phyloP scores from a whole-genome alignment of 352 stramenopile genomes.

The Pythium dissotocum region DNA sequence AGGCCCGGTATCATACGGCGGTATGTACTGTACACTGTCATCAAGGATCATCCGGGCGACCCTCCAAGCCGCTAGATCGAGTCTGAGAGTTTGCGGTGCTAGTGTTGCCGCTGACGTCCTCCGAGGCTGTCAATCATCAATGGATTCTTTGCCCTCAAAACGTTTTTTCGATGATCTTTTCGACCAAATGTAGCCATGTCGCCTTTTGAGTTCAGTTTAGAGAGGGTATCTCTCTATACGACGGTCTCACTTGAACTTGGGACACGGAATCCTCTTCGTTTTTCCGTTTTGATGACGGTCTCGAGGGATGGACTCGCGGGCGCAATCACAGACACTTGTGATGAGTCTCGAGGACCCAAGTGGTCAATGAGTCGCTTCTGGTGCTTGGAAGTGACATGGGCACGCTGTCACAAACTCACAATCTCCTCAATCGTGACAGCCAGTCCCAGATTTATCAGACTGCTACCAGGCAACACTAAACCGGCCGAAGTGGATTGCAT shows the following conservation, averaged over 20 bases:
- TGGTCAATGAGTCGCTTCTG: background rate
- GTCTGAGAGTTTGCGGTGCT: too few species aligned
- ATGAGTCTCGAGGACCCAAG: background rate
- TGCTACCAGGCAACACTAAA: background rate
- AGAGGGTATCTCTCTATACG: background rate
- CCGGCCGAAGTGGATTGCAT: too few species aligned
- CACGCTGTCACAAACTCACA: background rate
- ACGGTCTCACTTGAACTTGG: slow-evolving; percentile 5
- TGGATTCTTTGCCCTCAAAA: too few species aligned
- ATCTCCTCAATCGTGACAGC: background rate
- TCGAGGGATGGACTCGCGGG: background rate
- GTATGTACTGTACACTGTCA: too few species aligned
- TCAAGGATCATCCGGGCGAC: too few species aligned
- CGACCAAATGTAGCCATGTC: slow-evolving; percentile 2
- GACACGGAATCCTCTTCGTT: background rate
- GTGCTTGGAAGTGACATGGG: slow-evolving; percentile 5
- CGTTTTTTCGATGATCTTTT: too few species aligned
- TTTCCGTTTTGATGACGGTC: background rate
- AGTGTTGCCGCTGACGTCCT: too few species aligned
- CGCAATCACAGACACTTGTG: background rate
- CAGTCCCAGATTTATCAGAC: slow-evolving; percentile 5
- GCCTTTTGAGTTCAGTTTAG: background rate
- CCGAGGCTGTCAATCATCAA: too few species aligned
- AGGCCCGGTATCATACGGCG: too few species aligned
- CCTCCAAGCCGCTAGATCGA: too few species aligned